phyloP scores from a whole-genome alignment of 176 grass and related monocot species.

The Miscanthus lutarioriparius region DNA sequence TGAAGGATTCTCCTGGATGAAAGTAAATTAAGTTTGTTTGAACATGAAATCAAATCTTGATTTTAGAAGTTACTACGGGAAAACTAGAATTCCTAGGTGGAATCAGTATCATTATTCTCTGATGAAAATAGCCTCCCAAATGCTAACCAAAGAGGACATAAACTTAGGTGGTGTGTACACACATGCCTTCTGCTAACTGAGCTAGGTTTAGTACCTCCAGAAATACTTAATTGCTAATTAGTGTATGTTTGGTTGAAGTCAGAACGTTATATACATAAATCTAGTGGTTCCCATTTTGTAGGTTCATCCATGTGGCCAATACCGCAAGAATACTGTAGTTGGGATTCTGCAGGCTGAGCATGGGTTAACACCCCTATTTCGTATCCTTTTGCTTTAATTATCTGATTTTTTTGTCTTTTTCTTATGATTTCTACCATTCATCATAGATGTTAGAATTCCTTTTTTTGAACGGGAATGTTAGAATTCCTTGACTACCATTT shows the following conservation, averaged over 20 bases:
- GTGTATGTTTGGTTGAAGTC: slow-evolving; percentile 22
- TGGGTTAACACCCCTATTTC: slow-evolving; percentile 70
- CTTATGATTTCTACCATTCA: neutral
- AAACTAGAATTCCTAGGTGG: neutral
- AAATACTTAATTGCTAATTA: neutral
- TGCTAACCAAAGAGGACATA: neutral
- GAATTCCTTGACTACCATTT: slow-evolving; percentile 70
- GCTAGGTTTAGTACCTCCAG: neutral
- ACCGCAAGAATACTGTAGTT: slow-evolving; percentile 89
- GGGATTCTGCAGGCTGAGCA: slow-evolving; percentile 94
- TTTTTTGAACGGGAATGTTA: no score
- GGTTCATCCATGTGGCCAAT: slow-evolving; percentile 98
- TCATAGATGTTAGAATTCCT: slow-evolving; percentile 40
- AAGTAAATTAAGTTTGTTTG: neutral
- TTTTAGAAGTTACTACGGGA: neutral
- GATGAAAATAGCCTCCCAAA: neutral
- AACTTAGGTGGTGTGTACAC: neutral
- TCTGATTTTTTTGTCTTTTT: slow-evolving; percentile 26
- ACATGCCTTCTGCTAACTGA: neutral
- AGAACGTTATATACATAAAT: neutral
- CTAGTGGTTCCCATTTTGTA: slow-evolving; percentile 26
- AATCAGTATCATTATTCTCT: neutral
- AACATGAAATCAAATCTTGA: slow-evolving; percentile 6
- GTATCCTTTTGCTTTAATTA: slow-evolving; percentile 69
- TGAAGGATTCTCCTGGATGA: neutral